These are phyloP conservation scores for Fusarium domesticum DNA, from an alignment of 2,329 filamentous ascomycete species.

Conservation along the genomic window DNA sequence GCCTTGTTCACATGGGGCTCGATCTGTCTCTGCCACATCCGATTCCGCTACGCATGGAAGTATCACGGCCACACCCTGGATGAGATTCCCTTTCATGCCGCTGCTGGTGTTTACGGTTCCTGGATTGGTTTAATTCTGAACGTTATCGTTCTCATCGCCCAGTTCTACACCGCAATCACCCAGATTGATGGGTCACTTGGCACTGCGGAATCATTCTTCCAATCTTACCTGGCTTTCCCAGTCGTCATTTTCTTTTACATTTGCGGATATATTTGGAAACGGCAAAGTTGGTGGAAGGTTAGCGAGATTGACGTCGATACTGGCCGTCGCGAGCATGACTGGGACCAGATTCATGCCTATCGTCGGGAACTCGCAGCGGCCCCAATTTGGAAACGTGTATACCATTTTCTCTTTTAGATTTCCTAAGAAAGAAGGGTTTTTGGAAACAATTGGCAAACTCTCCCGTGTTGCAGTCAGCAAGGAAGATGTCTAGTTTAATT, in stretches of 20 bases:
- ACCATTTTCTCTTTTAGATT: conserved; percentile 30
- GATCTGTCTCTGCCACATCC: conserved; percentile 66
- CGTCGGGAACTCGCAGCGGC: conserved; percentile 43
- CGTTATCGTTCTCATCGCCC: conserved; percentile 53
- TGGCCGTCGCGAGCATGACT: conserved; percentile 60
- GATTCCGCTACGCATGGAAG: conserved; percentile 64
- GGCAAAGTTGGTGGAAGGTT: conserved; percentile 53
- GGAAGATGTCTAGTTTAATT: too few species aligned
- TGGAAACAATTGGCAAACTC: too few species aligned
- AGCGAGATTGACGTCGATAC: conserved; percentile 65
- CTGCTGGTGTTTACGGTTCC: conserved; percentile 61
- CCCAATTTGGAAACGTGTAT: conserved; percentile 44
- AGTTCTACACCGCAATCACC: conserved; percentile 49
- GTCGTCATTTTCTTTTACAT: conserved; percentile 54
- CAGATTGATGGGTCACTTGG: conserved; percentile 31
- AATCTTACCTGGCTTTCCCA: conserved; percentile 52
- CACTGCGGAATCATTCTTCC: conserved; percentile 47
- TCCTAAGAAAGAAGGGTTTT: too few species aligned
- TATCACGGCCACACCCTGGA: conserved; percentile 59
- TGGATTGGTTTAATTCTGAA: conserved; percentile 61
- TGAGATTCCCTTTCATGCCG: conserved; percentile 64
- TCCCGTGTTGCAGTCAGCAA: too few species aligned
- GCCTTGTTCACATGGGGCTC: conserved; percentile 68
- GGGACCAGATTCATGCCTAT: conserved; percentile 53
- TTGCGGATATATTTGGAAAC: conserved; percentile 62